Percentiles rank a stretch among this genome's conserved stretches.
Evolutionary conservation across 1,284 basidiomycete species (phyloP).

Genomic region (Cerrena zonata): DNA sequence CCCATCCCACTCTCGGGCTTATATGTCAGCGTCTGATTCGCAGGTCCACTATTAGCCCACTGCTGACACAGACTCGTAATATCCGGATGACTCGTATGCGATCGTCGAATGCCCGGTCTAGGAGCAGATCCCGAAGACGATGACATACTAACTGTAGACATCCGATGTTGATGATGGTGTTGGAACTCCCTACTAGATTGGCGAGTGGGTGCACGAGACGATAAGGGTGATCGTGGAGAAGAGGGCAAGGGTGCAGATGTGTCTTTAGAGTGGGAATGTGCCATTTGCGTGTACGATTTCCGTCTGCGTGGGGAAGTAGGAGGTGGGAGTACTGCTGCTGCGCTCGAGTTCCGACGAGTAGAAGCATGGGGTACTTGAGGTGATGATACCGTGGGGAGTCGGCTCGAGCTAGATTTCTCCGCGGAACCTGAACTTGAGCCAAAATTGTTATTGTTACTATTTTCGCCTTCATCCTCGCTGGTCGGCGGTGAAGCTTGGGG

Average conservation of each 20-base stretch:
- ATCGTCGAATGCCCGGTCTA: slow-evolving; percentile 45
- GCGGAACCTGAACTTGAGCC: too few relatives aligned
- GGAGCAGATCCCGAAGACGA: slow-evolving; percentile 35
- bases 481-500: slow-evolving; percentile 1
- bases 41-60: slow-evolving; percentile 51
- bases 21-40: slow-evolving; percentile 43
- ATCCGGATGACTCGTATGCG: slow-evolving; percentile 49
- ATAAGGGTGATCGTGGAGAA: slow-evolving; percentile 5
- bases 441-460: too few relatives aligned
- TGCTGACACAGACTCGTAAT: slow-evolving; percentile 52
- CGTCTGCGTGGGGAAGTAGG: slow-evolving; percentile 1
- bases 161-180: slow-evolving; percentile 12
- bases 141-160: slow-evolving; percentile 28
- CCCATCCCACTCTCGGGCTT: slow-evolving; percentile 16
- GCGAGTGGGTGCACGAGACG: slow-evolving; percentile 4
- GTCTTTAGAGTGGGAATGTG: slow-evolving; percentile 9
- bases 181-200: not conserved
- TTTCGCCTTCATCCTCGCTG: not conserved
- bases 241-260: not conserved
- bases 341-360: slow-evolving; percentile 5
- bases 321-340: slow-evolving; percentile 1
- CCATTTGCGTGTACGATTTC: slow-evolving; percentile 2
- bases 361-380: not conserved
- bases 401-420: too few relatives aligned
- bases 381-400: too few relatives aligned